These are phyloP conservation scores for Teratosphaeria gauchensis DNA, from an alignment of 2,329 filamentous ascomycete genomes.

Conservation along the genomic window DNA sequence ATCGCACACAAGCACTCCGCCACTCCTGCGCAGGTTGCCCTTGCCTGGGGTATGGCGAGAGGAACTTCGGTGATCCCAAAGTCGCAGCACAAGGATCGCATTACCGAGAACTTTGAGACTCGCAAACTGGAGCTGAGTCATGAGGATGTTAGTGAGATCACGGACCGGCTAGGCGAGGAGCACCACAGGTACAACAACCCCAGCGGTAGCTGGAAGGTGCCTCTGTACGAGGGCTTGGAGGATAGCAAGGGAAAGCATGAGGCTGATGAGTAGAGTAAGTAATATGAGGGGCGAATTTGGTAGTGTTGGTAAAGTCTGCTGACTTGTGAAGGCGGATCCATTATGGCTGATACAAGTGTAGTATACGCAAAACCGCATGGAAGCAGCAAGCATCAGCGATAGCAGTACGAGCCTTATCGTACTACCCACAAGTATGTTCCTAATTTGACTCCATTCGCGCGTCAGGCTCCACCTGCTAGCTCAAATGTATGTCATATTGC, in stretches of 20 bases:
- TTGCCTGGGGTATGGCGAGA: constrained; percentile 41
- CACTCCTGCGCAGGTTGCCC: constrained; percentile 35
- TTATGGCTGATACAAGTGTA: too few species aligned
- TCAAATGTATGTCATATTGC: too few species aligned
- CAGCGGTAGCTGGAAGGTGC: constrained; percentile 31
- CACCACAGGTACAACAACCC: constrained; percentile 33
- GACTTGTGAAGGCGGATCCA: too few species aligned
- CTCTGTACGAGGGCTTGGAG: constrained; percentile 36
- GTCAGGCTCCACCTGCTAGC: too few species aligned
- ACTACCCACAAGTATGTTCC: too few species aligned
- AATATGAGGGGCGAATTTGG: not conserved
- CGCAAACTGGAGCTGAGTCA: constrained; percentile 27
- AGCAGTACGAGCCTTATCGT: too few species aligned
- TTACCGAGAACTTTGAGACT: constrained; percentile 36
- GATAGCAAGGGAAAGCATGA: constrained; percentile 17
- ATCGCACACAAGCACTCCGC: constrained; percentile 34
- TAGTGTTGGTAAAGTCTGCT: not conserved
- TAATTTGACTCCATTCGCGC: too few species aligned
- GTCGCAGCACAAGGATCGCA: constrained; percentile 33
- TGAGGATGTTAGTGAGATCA: constrained; percentile 26
- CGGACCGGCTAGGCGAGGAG: constrained; percentile 20
- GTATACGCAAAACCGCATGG: too few species aligned
- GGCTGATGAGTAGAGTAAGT: constrained; percentile 9
- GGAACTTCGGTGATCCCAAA: constrained; percentile 45
- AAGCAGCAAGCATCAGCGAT: too few species aligned